Base-by-base conservation (phyloP, 179 eudicot species). In the Corrigiola litoralis region DNA sequence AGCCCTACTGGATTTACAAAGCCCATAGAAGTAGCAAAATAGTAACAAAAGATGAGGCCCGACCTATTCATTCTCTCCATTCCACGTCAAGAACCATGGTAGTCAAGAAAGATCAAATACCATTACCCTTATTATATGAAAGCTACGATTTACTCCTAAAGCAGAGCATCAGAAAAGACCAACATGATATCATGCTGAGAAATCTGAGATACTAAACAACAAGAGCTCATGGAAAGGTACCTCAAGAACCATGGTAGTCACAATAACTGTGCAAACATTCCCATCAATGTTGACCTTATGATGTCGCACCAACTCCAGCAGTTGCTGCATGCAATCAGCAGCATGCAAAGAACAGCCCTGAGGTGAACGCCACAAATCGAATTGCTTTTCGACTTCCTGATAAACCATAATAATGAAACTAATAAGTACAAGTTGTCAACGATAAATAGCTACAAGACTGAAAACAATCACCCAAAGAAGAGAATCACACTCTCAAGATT, bases 211-310 rank as follows among this genome's bases (percentile, higher is more conserved):
- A 10, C 8, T n/a, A 14, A 18, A 24, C 23, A 32, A 45, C n/a
- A 44, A 24, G 54, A 38, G 12, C 31, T 14, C 7, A 17, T 24
- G 3, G 14, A 46, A 57, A 31, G 6, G 46, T 88, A 88, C 95
- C 96, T 90, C 96, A 58, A 87, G 79, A 55, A 91, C 95, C 80
- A 91, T 63, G 45, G 85, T 81, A 24, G 96, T 90, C 29, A 90
- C 96, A 56, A 88, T 86, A 51, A 84, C 97, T 57, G 97, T 84
- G 80, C 90, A 88, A 61, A 84, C 83, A 61, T 85, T 75, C 58
- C 97, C 95, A 68, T 88, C 88, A 55, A 90, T 79, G 72, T 88
- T 90, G 27, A 88, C 97, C 74, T 71, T 81, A 58, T 90, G 92
- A 64, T 77, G 90, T 65, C 95, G 77, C 80, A 88, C 97, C 70